These are phyloP conservation scores for Pseudogymnoascus sp. DNA, from an alignment of 2,329 filamentous ascomycete genomes.

Conservation along the genomic window DNA sequence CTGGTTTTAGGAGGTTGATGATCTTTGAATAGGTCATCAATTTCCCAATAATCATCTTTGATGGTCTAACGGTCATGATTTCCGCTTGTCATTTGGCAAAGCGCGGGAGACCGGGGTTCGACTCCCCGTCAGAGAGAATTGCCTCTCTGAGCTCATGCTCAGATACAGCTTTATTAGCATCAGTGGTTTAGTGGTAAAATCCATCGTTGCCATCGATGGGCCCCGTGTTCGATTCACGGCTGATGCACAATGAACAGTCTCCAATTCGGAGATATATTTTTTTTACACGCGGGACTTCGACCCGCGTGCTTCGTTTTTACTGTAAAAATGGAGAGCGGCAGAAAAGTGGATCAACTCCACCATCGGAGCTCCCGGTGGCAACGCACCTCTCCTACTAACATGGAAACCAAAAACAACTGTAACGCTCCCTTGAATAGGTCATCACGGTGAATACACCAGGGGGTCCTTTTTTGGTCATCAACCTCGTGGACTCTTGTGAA, in stretches of 20 bases:
- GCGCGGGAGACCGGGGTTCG: constrained; percentile 14
- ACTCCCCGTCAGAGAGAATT: constrained; percentile 10
- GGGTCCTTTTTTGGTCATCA: background rate
- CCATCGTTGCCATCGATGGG: constrained; percentile 31
- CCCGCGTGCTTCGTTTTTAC: no score
- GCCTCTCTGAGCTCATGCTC: constrained; percentile 5
- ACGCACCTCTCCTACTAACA: no score
- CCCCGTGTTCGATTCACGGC: constrained; percentile 29
- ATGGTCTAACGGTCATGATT: constrained; percentile 32
- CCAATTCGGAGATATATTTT: background rate
- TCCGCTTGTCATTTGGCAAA: constrained; percentile 27
- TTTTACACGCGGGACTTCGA: no score
- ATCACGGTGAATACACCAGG: background rate
- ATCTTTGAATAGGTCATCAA: no score
- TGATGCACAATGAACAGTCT: background rate
- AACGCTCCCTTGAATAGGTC: background rate
- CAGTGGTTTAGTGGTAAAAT: constrained; percentile 20
- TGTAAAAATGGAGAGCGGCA: no score
- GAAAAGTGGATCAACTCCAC: no score
- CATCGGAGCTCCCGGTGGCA: no score
- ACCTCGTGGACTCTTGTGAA: background rate
- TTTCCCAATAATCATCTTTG: constrained; percentile 17
- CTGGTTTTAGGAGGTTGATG: no score
- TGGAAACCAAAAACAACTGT: no score
- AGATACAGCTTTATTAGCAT: background rate